Evolutionary conservation across 2,329 filamentous ascomycete species (phyloP).

Genomic region (Stagonosporopsis tanaceti): DNA sequence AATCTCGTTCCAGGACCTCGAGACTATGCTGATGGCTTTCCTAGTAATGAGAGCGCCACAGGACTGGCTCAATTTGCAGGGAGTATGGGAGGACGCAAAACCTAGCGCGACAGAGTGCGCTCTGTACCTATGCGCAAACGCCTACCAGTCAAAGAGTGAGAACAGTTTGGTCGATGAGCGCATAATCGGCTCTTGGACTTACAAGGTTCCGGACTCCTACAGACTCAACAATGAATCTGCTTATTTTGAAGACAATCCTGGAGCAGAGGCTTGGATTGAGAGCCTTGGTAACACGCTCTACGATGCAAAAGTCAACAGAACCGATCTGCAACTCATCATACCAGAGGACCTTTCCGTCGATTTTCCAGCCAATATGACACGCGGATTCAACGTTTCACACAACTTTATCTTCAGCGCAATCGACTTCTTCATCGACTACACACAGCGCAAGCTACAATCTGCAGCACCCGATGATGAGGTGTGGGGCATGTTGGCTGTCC

Average conservation of each 20-base stretch:
- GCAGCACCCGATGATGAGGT: neutral
- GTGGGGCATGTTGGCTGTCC: neutral
- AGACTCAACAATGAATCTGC: neutral
- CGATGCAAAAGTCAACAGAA: neutral
- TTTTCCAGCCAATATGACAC: neutral
- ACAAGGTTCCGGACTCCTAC: conserved; percentile 11
- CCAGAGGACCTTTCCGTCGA: neutral
- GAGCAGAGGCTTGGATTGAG: neutral
- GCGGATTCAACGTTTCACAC: neutral
- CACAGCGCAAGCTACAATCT: neutral
- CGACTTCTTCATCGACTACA: neutral
- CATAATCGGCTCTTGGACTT: conserved; percentile 8
- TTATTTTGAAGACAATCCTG: neutral
- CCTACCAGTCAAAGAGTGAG: conserved; percentile 11
- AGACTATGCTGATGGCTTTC: conserved; percentile 9
- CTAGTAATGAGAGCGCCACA: conserved; percentile 8
- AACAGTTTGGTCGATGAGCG: conserved; percentile 4
- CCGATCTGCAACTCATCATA: conserved; percentile 2
- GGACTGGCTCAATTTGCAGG: conserved; percentile 4
- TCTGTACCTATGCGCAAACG: conserved; percentile 22
- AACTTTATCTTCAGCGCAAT: neutral
- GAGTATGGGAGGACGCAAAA: conserved; percentile 7
- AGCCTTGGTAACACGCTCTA: neutral
- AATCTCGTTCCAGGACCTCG: conserved; percentile 1
- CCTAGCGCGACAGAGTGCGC: conserved; percentile 22